Conservation (phyloP, 192 early-diverging fungal genomes). For the Helicostylum pulchrum region DNA sequence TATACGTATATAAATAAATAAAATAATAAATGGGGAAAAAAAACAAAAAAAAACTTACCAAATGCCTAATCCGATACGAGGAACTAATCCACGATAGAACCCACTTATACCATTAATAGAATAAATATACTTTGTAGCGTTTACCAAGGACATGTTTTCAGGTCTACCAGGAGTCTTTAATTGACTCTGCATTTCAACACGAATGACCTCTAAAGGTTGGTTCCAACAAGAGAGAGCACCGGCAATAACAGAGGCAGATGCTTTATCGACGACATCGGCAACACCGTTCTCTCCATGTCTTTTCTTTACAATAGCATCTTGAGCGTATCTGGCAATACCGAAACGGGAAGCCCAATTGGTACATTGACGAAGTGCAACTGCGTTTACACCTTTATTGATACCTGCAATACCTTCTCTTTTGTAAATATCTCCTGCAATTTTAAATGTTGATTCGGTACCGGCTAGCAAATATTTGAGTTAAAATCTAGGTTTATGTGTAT, state of each 20-base stretch:
- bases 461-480: conserved; percentile 19
- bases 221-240: conserved; percentile 97
- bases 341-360: conserved; percentile 98
- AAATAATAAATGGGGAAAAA: too few species aligned
- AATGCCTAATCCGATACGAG: conserved; percentile 72
- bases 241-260: conserved; percentile 76
- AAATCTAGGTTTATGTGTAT: too few species aligned
- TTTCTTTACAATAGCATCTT: conserved; percentile 63
- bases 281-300: conserved; percentile 39
- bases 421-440: conserved; percentile 86
- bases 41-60: conserved; percentile 45
- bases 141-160: conserved; percentile 84
- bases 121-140: conserved; percentile 87
- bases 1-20: background rate
- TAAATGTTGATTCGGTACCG: conserved; percentile 68
- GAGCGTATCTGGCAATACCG: conserved; percentile 72
- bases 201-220: conserved; percentile 98
- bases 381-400: conserved; percentile 97
- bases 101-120: conserved; percentile 84
- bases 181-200: conserved; percentile 98
- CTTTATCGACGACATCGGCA: conserved; percentile 53
- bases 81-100: conserved; percentile 89
- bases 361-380: conserved; percentile 92
- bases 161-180: conserved; percentile 84
- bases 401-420: conserved; percentile 89